These are phyloP conservation scores for Agrocybe pediades DNA, from an alignment of 768 basidiomycete genomes.

Conservation along the genomic window DNA sequence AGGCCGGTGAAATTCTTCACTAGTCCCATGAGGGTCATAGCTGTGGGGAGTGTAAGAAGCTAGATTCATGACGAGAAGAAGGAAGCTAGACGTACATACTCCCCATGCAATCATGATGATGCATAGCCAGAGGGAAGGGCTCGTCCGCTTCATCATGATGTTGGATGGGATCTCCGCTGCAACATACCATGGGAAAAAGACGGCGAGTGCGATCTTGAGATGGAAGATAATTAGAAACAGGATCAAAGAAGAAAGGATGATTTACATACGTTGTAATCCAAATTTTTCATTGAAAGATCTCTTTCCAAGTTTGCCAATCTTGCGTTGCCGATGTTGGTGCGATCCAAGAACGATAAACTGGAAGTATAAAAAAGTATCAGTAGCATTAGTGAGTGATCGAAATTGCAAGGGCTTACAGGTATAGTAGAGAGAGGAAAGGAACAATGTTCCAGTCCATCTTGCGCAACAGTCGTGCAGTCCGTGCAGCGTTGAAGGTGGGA, in stretches of 20 bases:
- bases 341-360: constrained; percentile 34
- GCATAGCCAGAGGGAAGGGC: constrained; percentile 33
- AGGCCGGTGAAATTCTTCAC: constrained; percentile 25
- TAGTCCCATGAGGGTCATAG: constrained; percentile 32
- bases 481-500: constrained; percentile 17
- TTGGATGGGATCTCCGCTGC: constrained; percentile 33
- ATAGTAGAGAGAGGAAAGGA: constrained; percentile 31
- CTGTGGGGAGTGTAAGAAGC: too few relatives aligned
- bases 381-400: background rate
- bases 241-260: background rate
- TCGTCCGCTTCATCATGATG: constrained; percentile 35
- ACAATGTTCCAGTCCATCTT: constrained; percentile 34
- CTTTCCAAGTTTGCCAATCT: constrained; percentile 28
- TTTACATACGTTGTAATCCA: constrained; percentile 28
- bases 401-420: constrained; percentile 22
- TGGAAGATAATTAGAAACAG: background rate
- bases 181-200: constrained; percentile 34
- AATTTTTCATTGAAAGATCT: constrained; percentile 26
- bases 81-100: constrained; percentile 21
- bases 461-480: constrained; percentile 22
- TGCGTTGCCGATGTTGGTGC: constrained; percentile 34
- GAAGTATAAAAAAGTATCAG: background rate
- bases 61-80: too few relatives aligned
- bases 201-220: constrained; percentile 28
- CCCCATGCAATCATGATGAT: constrained; percentile 35